Conservation (phyloP, 179 eudicot genomes). For the Silene vulgaris region DNA sequence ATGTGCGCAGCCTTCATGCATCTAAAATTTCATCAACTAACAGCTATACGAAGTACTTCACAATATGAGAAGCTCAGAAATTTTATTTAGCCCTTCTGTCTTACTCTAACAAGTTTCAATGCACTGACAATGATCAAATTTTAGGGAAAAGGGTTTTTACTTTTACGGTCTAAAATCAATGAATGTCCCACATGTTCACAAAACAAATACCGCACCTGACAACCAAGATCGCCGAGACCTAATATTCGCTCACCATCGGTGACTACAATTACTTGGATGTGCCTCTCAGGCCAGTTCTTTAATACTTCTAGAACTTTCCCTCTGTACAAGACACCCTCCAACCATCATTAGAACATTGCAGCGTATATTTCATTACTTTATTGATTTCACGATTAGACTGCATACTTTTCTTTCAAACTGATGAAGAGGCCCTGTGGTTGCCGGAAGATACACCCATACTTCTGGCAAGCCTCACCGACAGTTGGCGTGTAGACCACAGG, state of each 20-base stretch:
- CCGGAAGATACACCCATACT: conserved; percentile 71
- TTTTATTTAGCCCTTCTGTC: too few relatives aligned
- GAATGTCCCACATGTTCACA: neutral
- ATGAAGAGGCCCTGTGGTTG: conserved; percentile 68
- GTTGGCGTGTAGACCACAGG: conserved; percentile 94
- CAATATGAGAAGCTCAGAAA: too few relatives aligned
- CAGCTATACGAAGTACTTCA: too few relatives aligned
- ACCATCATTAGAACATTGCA: too few relatives aligned
- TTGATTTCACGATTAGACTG: neutral
- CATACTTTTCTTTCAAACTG: conserved; percentile 64
- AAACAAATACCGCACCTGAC: conserved; percentile 50
- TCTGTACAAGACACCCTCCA: conserved; percentile 32
- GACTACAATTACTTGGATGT: conserved; percentile 83
- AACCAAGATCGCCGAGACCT: conserved; percentile 96
- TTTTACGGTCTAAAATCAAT: neutral
- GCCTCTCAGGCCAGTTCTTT: conserved; percentile 88
- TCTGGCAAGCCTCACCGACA: conserved; percentile 95
- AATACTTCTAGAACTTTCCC: conserved; percentile 74
- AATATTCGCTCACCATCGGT: conserved; percentile 91
- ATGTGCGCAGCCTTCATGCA: too few relatives aligned
- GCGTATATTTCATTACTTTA: neutral
- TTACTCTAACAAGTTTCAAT: too few relatives aligned
- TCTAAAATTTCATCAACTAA: too few relatives aligned
- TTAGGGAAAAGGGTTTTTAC: too few relatives aligned
- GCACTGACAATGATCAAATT: too few relatives aligned